Evolutionary conservation across 2,329 filamentous ascomycete species (phyloP).

Genomic region (Talaromyces sp.): DNA sequence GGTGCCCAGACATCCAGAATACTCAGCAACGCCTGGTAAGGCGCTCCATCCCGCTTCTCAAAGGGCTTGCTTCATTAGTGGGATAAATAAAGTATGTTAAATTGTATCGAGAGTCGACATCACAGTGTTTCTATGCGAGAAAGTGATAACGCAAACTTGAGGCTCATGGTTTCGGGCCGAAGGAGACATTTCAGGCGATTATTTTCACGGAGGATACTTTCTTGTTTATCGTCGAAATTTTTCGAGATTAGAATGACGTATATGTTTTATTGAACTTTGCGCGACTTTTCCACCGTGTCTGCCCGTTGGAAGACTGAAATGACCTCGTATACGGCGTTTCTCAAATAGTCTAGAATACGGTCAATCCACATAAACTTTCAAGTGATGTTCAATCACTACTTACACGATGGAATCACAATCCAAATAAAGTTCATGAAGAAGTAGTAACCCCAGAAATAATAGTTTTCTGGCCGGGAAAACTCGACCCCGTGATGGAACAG

Average conservation of each 20-base stretch:
- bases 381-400: neutral
- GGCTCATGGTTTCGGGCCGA: neutral
- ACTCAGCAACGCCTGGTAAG: too few relatives aligned
- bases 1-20: too few relatives aligned
- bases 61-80: too few relatives aligned
- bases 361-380: neutral
- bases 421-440: slow-evolving; percentile 52
- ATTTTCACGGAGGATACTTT: neutral
- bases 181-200: neutral
- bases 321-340: neutral
- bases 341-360: neutral
- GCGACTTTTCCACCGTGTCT: neutral
- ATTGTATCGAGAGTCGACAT: too few relatives aligned
- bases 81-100: too few relatives aligned
- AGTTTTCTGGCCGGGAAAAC: slow-evolving; percentile 49
- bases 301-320: neutral
- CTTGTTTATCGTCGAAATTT: neutral
- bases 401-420: slow-evolving; percentile 46
- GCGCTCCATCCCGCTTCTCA: too few relatives aligned
- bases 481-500: slow-evolving; percentile 39
- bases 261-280: neutral
- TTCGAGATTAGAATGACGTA: neutral
- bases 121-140: too few relatives aligned
- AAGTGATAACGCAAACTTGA: neutral
- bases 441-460: slow-evolving; percentile 54